These are phyloP conservation scores for Kodamaea plutei DNA, from an alignment of 1,139 yeast genomes.

Conservation along the genomic window DNA sequence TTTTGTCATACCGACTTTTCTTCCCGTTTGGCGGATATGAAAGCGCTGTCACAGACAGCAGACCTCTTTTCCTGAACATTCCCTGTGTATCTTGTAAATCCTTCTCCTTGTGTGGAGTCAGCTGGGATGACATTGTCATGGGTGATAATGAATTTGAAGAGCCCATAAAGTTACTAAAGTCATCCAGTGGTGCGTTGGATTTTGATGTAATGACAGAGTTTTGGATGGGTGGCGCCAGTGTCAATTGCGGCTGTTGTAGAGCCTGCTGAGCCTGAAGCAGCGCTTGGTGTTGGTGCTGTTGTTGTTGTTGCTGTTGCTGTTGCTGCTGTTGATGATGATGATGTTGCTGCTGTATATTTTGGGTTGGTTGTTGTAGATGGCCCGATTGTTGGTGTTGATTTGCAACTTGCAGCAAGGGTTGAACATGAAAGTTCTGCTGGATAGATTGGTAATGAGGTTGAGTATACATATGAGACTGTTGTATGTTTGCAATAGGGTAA, in stretches of 20 bases:
- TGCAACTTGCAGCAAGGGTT: too few species aligned
- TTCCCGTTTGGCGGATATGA: background rate
- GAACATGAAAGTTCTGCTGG: too few species aligned
- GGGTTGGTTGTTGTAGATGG: background rate
- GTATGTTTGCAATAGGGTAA: background rate
- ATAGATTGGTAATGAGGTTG: background rate
- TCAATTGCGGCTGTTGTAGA: background rate
- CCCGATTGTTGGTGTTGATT: background rate
- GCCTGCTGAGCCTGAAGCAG: background rate
- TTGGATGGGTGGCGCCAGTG: background rate
- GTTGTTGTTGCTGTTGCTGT: conserved; percentile 1
- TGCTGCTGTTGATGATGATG: background rate
- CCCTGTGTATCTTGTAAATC: too few species aligned
- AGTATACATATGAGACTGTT: conserved; percentile 2
- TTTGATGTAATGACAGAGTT: conserved; percentile 2
- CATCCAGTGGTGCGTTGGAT: conserved; percentile 11
- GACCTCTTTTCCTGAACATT: conserved; percentile 4
- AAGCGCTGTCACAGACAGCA: background rate
- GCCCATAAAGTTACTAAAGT: conserved; percentile 13
- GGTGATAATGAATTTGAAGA: conserved; percentile 10
- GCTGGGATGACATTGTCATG: conserved; percentile 6
- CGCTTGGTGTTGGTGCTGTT: background rate
- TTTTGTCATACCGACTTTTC: background rate
- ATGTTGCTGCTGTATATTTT: too few species aligned
- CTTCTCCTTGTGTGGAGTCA: conserved; percentile 7